Evolutionary conservation across 1,139 yeast species (phyloP).

Genomic region (Scheffersomyces quercinus): DNA sequence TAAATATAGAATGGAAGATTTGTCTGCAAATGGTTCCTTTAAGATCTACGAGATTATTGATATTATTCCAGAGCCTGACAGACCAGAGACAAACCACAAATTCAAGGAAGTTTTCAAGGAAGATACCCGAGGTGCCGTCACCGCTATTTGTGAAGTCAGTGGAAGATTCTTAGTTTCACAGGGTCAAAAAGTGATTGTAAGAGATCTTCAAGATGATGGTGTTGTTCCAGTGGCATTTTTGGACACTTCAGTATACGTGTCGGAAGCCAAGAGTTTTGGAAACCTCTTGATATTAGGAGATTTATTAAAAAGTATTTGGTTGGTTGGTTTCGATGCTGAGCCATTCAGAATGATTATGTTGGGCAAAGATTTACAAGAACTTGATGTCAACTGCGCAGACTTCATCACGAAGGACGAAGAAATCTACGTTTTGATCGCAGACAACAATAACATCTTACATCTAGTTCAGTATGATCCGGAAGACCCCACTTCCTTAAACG

Average conservation of each 20-base stretch:
- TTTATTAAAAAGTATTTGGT: slow-evolving; percentile 73
- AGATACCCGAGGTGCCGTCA: slow-evolving; percentile 81
- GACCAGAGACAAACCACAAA: slow-evolving; percentile 80
- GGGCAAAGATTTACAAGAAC: slow-evolving; percentile 69
- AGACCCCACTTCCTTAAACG: slow-evolving; percentile 79
- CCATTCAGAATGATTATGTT: slow-evolving; percentile 84
- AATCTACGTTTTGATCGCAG: slow-evolving; percentile 67
- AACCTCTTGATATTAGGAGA: slow-evolving; percentile 81
- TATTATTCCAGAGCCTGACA: slow-evolving; percentile 87
- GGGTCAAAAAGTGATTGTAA: slow-evolving; percentile 80
- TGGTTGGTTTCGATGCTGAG: slow-evolving; percentile 91
- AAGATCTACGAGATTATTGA: slow-evolving; percentile 74
- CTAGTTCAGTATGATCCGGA: slow-evolving; percentile 89
- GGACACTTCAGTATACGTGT: slow-evolving; percentile 77
- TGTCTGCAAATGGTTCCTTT: slow-evolving; percentile 79
- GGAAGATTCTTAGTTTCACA: slow-evolving; percentile 86
- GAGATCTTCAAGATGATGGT: slow-evolving; percentile 83
- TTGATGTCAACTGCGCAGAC: slow-evolving; percentile 69
- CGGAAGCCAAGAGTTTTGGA: slow-evolving; percentile 81
- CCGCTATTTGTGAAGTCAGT: slow-evolving; percentile 75
- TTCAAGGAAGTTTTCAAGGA: slow-evolving; percentile 77
- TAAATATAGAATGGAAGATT: slow-evolving; percentile 76
- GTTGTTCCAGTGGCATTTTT: slow-evolving; percentile 92
- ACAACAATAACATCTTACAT: slow-evolving; percentile 68
- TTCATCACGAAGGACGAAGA: slow-evolving; percentile 73